phyloP scores from a whole-genome alignment of 805 yeast species.

The Brettanomyces bruxellensis region DNA sequence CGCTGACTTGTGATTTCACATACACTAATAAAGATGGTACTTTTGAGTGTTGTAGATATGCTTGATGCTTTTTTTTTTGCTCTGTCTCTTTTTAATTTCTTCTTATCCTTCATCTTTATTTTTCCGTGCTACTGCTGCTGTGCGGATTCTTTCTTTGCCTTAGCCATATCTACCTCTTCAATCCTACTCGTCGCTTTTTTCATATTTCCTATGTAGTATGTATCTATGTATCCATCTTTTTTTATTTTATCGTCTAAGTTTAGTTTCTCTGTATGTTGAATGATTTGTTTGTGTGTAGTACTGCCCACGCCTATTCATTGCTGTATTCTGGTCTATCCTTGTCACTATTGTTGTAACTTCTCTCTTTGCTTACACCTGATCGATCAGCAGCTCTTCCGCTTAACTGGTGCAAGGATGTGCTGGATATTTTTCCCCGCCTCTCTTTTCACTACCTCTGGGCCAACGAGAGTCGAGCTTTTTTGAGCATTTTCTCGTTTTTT shows the following conservation, averaged over 20 bases:
- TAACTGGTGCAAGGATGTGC: not conserved
- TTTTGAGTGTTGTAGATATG: not conserved
- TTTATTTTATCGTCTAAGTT: too few relatives aligned
- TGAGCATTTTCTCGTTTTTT: not conserved
- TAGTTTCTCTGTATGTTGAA: too few relatives aligned
- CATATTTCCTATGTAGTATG: not conserved
- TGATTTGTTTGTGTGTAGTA: too few relatives aligned
- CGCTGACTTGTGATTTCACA: conserved; percentile 74
- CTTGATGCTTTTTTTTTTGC: not conserved
- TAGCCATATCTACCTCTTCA: not conserved
- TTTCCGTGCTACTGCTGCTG: too few relatives aligned
- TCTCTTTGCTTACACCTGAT: not conserved
- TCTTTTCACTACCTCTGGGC: not conserved
- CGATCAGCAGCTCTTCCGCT: not conserved
- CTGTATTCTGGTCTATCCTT: not conserved
- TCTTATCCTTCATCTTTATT: not conserved
- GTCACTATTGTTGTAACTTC: not conserved
- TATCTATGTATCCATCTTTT: not conserved
- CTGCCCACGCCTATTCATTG: too few relatives aligned
- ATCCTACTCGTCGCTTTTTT: too few relatives aligned
- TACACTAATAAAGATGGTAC: too few relatives aligned
- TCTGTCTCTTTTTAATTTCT: not conserved
- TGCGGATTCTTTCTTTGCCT: too few relatives aligned
- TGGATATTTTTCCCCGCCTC: not conserved
- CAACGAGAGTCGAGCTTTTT: conserved; percentile 7